Evolutionary conservation across 305 asterid species (phyloP).

Genomic region (Euphrasia arctica): DNA sequence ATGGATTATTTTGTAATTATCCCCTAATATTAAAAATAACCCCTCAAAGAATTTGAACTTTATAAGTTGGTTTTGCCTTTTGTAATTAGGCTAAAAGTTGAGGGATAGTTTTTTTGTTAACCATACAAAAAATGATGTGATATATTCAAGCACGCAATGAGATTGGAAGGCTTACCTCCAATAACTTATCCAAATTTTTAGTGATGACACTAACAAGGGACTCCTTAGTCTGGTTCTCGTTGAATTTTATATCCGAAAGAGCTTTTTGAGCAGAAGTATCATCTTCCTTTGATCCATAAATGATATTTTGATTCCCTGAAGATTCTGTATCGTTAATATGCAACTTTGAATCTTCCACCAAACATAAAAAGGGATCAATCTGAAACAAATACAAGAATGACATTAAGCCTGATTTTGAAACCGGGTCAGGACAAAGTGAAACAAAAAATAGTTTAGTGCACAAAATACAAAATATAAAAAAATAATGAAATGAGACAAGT

Average conservation of each 20-base stretch:
- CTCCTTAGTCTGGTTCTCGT: constrained; percentile 54
- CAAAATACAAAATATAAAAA: constrained; percentile 8
- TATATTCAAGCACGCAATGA: constrained; percentile 3
- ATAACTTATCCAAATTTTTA: constrained; percentile 49
- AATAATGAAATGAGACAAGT: constrained; percentile 4
- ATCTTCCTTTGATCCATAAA: constrained; percentile 89
- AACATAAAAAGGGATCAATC: constrained; percentile 88
- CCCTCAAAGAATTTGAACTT: not conserved
- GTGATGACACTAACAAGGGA: constrained; percentile 64
- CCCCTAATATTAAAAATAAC: not conserved
- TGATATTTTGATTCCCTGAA: constrained; percentile 29
- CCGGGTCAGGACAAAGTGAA: not conserved
- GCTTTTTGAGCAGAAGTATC: constrained; percentile 57
- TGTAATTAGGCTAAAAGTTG: not conserved
- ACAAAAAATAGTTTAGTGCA: not conserved
- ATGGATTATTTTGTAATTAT: no score
- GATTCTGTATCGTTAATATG: constrained; percentile 48
- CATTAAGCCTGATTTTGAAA: not conserved
- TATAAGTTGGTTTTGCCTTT: not conserved
- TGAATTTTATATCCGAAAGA: constrained; percentile 62
- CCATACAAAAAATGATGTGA: not conserved
- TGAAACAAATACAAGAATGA: constrained; percentile 33
- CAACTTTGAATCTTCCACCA: constrained; percentile 84
- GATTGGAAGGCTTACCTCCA: constrained; percentile 40
- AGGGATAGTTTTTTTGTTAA: not conserved